Evolutionary conservation across 345 rosid genomes (phyloP).

Genomic region (Diplotaxis tenuifolia): DNA sequence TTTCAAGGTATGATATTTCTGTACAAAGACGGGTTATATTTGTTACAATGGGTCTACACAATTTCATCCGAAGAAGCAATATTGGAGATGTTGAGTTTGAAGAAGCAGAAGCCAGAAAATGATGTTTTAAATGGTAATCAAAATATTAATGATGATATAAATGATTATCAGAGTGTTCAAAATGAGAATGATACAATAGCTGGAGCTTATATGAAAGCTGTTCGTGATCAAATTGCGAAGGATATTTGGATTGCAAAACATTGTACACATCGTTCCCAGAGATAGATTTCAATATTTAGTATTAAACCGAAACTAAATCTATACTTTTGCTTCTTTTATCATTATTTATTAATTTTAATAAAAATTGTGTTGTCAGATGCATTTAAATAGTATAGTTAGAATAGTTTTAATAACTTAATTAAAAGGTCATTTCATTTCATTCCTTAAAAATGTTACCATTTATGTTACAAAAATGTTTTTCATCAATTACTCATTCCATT

Average conservation of each 20-base stretch:
- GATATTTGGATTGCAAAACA: background rate
- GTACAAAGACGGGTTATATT: background rate
- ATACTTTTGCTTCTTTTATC: too few species aligned
- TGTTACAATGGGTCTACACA: background rate
- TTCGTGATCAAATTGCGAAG: background rate
- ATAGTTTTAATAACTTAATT: too few species aligned
- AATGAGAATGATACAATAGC: background rate
- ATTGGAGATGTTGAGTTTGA: background rate
- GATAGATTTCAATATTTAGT: background rate
- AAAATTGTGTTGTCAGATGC: too few species aligned
- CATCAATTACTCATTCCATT: too few species aligned
- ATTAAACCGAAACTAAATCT: too few species aligned
- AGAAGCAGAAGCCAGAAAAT: background rate
- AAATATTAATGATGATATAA: background rate
- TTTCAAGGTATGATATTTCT: background rate
- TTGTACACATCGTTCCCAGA: background rate
- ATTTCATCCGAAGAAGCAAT: background rate
- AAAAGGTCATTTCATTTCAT: too few species aligned
- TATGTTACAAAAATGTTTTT: too few species aligned
- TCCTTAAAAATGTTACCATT: too few species aligned
- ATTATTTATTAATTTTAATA: too few species aligned
- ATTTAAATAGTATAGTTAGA: too few species aligned
- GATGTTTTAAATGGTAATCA: background rate
- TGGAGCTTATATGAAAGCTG: background rate
- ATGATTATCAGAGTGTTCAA: background rate